Conservation (phyloP, 1,284 basidiomycete genomes). For the Cryptococcus amylolentus region DNA sequence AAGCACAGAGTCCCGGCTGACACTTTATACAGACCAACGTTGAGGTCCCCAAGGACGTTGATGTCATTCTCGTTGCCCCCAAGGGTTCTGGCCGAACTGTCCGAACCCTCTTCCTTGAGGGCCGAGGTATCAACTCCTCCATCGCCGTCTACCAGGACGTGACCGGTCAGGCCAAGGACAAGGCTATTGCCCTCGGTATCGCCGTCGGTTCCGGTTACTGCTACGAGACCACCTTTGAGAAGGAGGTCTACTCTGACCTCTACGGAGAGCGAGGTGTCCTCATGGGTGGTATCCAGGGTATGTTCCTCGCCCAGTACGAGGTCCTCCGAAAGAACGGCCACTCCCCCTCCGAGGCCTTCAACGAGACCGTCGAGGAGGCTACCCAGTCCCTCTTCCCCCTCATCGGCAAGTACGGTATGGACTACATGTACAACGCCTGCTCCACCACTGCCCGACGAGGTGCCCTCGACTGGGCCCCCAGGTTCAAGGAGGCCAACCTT, state of each 20-base stretch:
- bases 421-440: conserved; percentile 99
- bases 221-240: conserved; percentile 95
- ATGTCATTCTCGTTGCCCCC: conserved; percentile 98
- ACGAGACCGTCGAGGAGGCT: conserved; percentile 99
- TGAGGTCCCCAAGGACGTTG: conserved; percentile 85
- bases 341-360: conserved; percentile 94
- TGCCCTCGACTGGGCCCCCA: conserved; percentile 98
- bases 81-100: conserved; percentile 99
- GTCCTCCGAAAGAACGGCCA: conserved; percentile 98
- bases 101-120: conserved; percentile 99
- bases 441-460: conserved; percentile 98
- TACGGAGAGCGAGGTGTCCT: conserved; percentile 99
- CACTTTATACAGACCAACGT: conserved; percentile 64
- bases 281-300: conserved; percentile 99
- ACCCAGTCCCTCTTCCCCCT: conserved; percentile 97
- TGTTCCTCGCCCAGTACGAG: conserved; percentile 98
- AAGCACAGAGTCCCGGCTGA: neutral
- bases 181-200: conserved; percentile 91
- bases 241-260: conserved; percentile 98
- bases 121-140: conserved; percentile 63
- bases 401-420: conserved; percentile 95
- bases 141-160: conserved; percentile 68
- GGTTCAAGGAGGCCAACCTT: conserved; percentile 84
- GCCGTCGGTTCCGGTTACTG: conserved; percentile 83
- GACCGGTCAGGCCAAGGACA: conserved; percentile 95